Percentiles rank a stretch among this genome's conserved stretches.
Conservation (phyloP, 2,329 filamentous ascomycete genomes). For the Cordyceps cicadae region DNA sequence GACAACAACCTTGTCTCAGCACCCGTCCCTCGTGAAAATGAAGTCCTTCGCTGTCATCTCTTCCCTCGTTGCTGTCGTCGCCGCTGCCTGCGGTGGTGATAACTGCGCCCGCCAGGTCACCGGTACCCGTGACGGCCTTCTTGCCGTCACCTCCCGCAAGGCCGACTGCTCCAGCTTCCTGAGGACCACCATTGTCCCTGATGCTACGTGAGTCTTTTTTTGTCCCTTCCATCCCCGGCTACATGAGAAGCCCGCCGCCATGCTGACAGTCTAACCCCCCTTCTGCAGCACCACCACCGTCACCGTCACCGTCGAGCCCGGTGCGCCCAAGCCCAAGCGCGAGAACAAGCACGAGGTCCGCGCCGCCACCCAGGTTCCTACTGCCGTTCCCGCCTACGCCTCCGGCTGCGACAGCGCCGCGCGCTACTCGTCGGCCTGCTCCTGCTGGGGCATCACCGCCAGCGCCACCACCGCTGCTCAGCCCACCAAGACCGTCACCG, state of each 20-base stretch:
- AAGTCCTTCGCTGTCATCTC: slow-evolving; percentile 31
- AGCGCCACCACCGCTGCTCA: slow-evolving; percentile 28
- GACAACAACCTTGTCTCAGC: background rate
- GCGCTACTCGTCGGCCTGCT: slow-evolving; percentile 35
- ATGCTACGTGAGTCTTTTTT: slow-evolving; percentile 27
- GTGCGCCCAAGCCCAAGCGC: slow-evolving; percentile 23
- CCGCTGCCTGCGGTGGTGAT: slow-evolving; percentile 33
- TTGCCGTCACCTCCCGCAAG: slow-evolving; percentile 26
- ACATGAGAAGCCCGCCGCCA: background rate
- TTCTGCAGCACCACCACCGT: slow-evolving; percentile 27
- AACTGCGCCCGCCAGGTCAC: slow-evolving; percentile 41
- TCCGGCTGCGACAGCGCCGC: slow-evolving; percentile 26
- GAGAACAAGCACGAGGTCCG: slow-evolving; percentile 20
- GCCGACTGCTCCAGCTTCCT: slow-evolving; percentile 35
- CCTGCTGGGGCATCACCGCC: slow-evolving; percentile 37
- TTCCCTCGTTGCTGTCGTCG: slow-evolving; percentile 27
- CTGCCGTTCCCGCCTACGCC: slow-evolving; percentile 32
- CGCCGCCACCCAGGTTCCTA: slow-evolving; percentile 25
- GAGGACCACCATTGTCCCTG: slow-evolving; percentile 31
- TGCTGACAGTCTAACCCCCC: background rate
- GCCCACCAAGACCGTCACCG: slow-evolving; percentile 32
- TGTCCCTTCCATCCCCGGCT: background rate
- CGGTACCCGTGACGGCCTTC: slow-evolving; percentile 31
- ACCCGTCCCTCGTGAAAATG: slow-evolving; percentile 25
- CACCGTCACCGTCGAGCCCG: slow-evolving; percentile 30